These are phyloP conservation scores for Murraya koenigii DNA, from an alignment of 345 rosid species.

Conservation along the genomic window DNA sequence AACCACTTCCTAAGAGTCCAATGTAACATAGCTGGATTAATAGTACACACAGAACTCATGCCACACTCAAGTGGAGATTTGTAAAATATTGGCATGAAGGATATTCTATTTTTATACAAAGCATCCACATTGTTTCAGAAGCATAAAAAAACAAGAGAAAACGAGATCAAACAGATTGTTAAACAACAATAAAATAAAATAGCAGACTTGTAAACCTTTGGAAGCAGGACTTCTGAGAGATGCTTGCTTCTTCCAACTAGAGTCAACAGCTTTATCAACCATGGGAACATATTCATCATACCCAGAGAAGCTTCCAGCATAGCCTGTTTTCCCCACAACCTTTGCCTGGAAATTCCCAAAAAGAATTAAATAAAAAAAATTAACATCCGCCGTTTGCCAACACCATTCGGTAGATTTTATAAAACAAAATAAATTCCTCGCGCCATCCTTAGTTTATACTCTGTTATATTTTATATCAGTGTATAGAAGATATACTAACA, in stretches of 20 bases:
- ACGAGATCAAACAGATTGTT: no score
- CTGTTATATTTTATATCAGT: background rate
- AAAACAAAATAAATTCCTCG: background rate
- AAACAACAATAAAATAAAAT: background rate
- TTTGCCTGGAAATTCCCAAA: slow-evolving; percentile 52
- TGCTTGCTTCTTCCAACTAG: slow-evolving; percentile 76
- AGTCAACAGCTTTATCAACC: slow-evolving; percentile 96
- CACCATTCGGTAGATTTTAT: background rate
- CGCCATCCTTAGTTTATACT: background rate
- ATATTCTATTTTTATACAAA: background rate
- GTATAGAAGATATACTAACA: background rate
- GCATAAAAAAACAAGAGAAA: background rate
- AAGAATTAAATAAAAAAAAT: slow-evolving; percentile 11
- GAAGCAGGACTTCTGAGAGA: slow-evolving; percentile 45
- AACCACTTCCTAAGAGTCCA: background rate
- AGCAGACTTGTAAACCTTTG: slow-evolving; percentile 45
- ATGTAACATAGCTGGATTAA: background rate
- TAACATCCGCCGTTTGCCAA: background rate
- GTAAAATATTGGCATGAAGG: background rate
- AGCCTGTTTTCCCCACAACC: slow-evolving; percentile 57
- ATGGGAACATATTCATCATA: slow-evolving; percentile 98
- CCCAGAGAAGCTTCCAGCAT: slow-evolving; percentile 68
- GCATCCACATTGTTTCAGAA: background rate
- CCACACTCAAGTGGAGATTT: background rate
- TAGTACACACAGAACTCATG: background rate